Evolutionary conservation across 257 asterid genomes (phyloP).

Genomic region (Nicotiana benthamiana): DNA sequence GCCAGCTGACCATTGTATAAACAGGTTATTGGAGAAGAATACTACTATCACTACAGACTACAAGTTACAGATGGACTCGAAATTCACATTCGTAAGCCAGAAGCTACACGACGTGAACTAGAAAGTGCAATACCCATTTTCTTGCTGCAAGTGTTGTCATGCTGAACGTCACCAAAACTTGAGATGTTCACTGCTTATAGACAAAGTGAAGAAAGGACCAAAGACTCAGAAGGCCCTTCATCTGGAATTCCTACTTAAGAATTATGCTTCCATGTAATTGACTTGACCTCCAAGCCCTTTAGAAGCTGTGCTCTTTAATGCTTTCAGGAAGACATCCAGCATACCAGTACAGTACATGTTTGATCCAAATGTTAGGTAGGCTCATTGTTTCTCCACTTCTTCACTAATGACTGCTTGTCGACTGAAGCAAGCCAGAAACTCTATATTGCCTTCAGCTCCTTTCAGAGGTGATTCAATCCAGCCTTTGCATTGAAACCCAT

Average conservation of each 20-base stretch:
- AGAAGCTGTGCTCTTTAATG: background rate
- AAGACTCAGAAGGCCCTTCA: background rate
- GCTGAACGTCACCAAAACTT: background rate
- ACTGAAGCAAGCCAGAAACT: slow-evolving; percentile 66
- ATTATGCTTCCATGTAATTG: background rate
- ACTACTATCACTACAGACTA: no score
- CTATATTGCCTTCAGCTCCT: slow-evolving; percentile 96
- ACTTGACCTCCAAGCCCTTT: background rate
- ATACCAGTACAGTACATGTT: background rate
- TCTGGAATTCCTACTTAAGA: background rate
- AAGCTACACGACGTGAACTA: background rate
- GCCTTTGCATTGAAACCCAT: slow-evolving; percentile 73
- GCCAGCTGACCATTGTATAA: background rate
- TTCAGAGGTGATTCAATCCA: slow-evolving; percentile 91
- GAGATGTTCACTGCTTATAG: background rate
- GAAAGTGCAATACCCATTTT: background rate
- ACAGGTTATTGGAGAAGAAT: background rate
- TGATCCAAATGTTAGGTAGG: background rate
- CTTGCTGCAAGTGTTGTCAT: background rate
- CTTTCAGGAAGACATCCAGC: background rate
- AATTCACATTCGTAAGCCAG: background rate
- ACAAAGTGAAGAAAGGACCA: background rate
- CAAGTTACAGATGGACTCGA: no score
- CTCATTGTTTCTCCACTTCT: background rate
- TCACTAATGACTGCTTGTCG: slow-evolving; percentile 15